Evolutionary conservation across 169 alveolate genomes (phyloP).

Genomic region (Eimeria maxima): DNA sequence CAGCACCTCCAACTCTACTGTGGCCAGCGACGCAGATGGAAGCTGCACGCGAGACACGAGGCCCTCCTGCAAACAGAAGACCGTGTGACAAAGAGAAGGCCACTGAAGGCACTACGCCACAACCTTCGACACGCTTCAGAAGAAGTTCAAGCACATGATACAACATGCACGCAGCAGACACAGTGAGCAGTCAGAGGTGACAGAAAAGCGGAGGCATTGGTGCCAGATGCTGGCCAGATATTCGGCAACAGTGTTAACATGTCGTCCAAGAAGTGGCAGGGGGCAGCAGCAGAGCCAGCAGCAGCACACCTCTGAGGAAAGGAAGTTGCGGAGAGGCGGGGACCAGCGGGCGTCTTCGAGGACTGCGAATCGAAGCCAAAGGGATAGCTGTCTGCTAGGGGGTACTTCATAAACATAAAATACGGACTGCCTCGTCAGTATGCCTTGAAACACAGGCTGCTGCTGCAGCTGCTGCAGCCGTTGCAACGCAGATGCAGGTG

Average conservation of each 20-base stretch:
- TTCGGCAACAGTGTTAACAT: not conserved
- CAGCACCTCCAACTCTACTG: constrained; percentile 88
- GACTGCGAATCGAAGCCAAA: constrained; percentile 53
- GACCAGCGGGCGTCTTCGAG: constrained; percentile 81
- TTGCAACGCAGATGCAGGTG: constrained; percentile 67
- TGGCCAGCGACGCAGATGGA: constrained; percentile 80
- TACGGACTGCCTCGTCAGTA: constrained; percentile 65
- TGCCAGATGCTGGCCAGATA: too few relatives aligned
- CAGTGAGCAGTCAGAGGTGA: too few relatives aligned
- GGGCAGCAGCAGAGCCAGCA: not conserved
- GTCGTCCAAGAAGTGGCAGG: too few relatives aligned
- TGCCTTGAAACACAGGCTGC: constrained; percentile 64
- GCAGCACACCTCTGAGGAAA: constrained; percentile 44
- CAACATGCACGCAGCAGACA: too few relatives aligned
- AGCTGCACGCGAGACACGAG: constrained; percentile 82
- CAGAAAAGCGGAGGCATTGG: not conserved
- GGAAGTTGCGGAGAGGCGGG: constrained; percentile 41
- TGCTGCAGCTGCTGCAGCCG: constrained; percentile 80
- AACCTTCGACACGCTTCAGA: too few relatives aligned
- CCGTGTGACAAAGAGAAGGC: not conserved
- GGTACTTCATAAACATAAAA: constrained; percentile 81
- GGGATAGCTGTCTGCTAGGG: constrained; percentile 21
- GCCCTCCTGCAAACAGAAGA: constrained; percentile 59
- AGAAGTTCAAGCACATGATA: too few relatives aligned
- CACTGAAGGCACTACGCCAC: too few relatives aligned